Evolutionary conservation across 345 rosid species (phyloP), one percentile per base, ranked within the genome.

Genomic region (Xanthoceras sorbifolium): DNA sequence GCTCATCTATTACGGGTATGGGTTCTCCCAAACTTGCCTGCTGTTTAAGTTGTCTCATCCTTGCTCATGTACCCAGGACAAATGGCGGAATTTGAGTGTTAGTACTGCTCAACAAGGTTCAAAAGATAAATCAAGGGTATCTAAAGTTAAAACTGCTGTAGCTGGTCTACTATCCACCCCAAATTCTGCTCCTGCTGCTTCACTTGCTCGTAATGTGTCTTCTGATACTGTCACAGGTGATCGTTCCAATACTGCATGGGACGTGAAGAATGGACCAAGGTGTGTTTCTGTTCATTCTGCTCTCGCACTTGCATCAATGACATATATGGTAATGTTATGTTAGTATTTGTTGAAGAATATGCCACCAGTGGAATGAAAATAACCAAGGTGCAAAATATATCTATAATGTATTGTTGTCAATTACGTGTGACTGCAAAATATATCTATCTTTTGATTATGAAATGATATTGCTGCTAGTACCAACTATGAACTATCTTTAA

Each of bases 11-110:
- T 23, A 22, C 29, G 50, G n/a, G n/a, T n/a, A n/a, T n/a, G n/a
- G 63, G 22, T 34, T 74, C 66, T 6, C 17, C 2, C 48, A 20
- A 72, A 42, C 36, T 11, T 55, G 31, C n/a, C 48, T 18, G 52
- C 12, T 68, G 38, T 61, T 64, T 70, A 22, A 34, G n/a, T 62
- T 80, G 40, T 69, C 67, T 22, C 23, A 72, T 14, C 72, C 77
- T 68, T 54, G 54, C 73, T 52, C 73, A 50, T 42, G 31, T 69
- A 62, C 12, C 26, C 87, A 93, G 98, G 98, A 91, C 72, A 93
- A 93, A 77, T 93, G 97, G 97, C 88, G 97, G 59, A 92, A 93
- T 74, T 66, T 93, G 84, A 85, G 86, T 73, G 97, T 88, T 77
- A 86, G 91, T 34, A 76, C 84, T 62, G 71, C 87, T 64, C 85